These are phyloP conservation scores for Chalaropsis ovoidea DNA, from an alignment of 2,329 filamentous ascomycete genomes.

Conservation along the genomic window DNA sequence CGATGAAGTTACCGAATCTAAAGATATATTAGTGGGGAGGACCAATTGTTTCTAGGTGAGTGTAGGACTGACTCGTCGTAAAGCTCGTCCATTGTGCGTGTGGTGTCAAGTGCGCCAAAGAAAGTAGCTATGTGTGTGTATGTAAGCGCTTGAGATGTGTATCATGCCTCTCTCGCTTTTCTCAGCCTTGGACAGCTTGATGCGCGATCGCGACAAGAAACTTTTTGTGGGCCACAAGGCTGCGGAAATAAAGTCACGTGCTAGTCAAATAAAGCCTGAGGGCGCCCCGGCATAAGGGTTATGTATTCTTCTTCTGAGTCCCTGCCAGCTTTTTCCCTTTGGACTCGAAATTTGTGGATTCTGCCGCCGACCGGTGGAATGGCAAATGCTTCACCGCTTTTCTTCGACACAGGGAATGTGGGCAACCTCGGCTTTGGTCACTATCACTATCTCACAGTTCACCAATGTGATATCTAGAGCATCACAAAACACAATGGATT, in stretches of 20 bases:
- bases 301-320: background rate
- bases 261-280: no score
- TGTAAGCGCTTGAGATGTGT: constrained; percentile 7
- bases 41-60: background rate
- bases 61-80: constrained; percentile 68
- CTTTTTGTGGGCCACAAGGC: constrained; percentile 26
- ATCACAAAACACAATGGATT: background rate
- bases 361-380: background rate
- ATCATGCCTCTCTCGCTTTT: constrained; percentile 2
- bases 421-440: background rate
- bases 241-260: constrained; percentile 20
- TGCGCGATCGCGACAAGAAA: constrained; percentile 26
- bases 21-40: constrained; percentile 12
- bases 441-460: no score
- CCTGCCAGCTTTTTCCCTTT: background rate
- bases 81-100: constrained; percentile 70
- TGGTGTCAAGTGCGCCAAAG: constrained; percentile 2
- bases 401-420: background rate
- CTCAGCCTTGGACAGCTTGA: constrained; percentile 23
- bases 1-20: constrained; percentile 97
- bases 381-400: constrained; percentile 13
- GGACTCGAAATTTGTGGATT: background rate
- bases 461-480: no score
- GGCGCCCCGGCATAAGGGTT: background rate
- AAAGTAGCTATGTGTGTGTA: background rate